Evolutionary conservation across 192 early-diverging fungal species (phyloP), one percentile per base, ranked within the genome.

Genomic region (Allomyces macrogynus): DNA sequence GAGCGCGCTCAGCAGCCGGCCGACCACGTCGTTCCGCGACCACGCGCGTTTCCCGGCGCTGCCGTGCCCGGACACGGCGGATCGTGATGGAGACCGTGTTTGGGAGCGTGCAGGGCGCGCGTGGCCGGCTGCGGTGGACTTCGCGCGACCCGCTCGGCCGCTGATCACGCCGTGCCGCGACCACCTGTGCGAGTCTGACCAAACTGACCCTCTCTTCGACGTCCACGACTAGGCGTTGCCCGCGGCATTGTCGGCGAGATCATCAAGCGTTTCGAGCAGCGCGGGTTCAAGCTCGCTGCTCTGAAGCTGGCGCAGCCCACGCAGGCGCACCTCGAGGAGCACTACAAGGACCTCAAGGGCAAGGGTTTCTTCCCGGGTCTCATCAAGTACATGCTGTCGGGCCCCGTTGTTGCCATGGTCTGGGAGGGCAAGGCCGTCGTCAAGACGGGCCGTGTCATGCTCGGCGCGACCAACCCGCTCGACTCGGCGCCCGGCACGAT

Each of bases 341-440:
- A 91, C 83, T 93, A 95, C 78, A 69, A 62, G 61, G 93, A 95
- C 75, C 80, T 92, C 60, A 81, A 79, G 67, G 68, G 69, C 70
- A 93, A 92, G 84, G 72, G 83, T 67, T 93, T 95, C 84, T 95
- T 95, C 86, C 85, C 88, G 73, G 80, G 81, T 68, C 79, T 94
- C 43, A 80, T 87, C 63, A 71, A 75, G 42, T 86, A 83, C 71
- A 94, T 94, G 90, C 76, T 81, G 70, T 90, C 90, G 49, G 93
- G 93, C 63, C 93, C 93, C 70, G 93, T 95, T 67, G 90, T 91
- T 65, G 91, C 82, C 74, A 92, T 95, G 87, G 93, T 95, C 68
- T 91, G 88, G 85, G 74, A 78, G 71, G 93, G 93, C 66, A 90
- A 91, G 84, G 82, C 83, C 32, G 89, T 78, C 63, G 89, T 93